Base-by-base conservation (phyloP, 1,284 basidiomycete species). In the Meira nashicola region DNA sequence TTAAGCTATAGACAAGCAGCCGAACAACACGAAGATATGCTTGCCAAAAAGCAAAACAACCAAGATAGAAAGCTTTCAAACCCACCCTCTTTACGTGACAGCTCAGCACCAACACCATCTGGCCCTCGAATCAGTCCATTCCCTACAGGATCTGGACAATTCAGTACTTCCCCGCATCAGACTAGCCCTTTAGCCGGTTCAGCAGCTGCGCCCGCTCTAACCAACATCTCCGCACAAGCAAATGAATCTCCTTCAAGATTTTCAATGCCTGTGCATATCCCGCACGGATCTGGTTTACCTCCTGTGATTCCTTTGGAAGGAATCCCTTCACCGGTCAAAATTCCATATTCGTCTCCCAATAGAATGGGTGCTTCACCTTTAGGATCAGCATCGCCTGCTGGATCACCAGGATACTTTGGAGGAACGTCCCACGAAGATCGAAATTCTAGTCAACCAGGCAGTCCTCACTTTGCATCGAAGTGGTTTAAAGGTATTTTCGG, bases 321-420 rank as follows among this genome's bases (percentile, higher is more conserved):
- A 17, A 28, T 71, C 5, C 68, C 65, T 11, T 67, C 61, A 25
- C 67, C 65, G 11, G 56, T 70, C 57, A 57, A 62, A n/a, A 69
- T 69, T 37, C 68, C 66, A 1, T 44, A 44, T 25, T 17, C 51
- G 38, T 12, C 14, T 10, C 52, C 39, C 19, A 40, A 17, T 56
- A 39, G 59, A 38, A 55, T 57, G 9, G 65, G 50, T 51, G 60
- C 60, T 9, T 67, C 67, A 7, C 67, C 65, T 9, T 65, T 67
- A 28, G 67, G 67, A 37, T 69, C 67, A 1, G 63, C 65, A 21
- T 69, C 67, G 2, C 64, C 66, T 14, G 57, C 40, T 41, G 65
- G 53, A 1, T 60, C 59, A 21, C 61, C 62, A n/a, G 59, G 64
- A n/a, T 63, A 65, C 57, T 48, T 66, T 10, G 12, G 25, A 21